Evolutionary conservation across 2,329 filamentous ascomycete genomes (phyloP), one percentile per base, ranked within the genome.

Genomic region (Aspergillus felis): DNA sequence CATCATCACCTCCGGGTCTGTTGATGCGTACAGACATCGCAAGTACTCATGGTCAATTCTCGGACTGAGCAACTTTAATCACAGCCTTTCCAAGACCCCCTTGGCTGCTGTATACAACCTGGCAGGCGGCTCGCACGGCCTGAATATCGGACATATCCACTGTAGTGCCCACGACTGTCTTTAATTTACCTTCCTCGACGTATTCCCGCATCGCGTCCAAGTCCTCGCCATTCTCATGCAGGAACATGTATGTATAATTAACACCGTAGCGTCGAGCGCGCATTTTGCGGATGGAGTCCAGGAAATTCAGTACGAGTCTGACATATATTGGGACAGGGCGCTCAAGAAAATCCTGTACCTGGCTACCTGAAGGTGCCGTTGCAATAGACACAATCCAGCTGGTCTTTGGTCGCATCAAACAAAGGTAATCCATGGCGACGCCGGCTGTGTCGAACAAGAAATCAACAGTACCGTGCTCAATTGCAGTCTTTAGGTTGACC

Each of bases 371-470:
- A 0, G 76, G 75, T 2, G 67, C 50, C 0, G 69, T 75, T 17
- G 71, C 66, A 32, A 77, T 69, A 27, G 73, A 73, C 4, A 78
- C 59, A 44, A 69, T 72, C 2, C 77, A 49, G 44, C 74, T 68
- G 3, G 74, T 56, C 3, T 74, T 6, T 62, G 73, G 71, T 25
- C 70, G 70, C 29, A 81, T 54, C 68, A 78, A 78, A 74, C 76
- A 57, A 73, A 83, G 72, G 32, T 72, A 74, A 3, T 68, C 61
- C 50, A 82, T 66, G 4, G 76, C 66, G 12, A 61, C 59, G 59
- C 73, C 76, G 42, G 79, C 76, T 24, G 82, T 83, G 65, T 81
- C 82, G 51, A 79, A 74, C 27, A 80, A 74, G 54, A 84, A 76
- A 61, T 84, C 82, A 3, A 84, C 76, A 20, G 70, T 78, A 25